Base-by-base conservation (phyloP, 1,284 basidiomycete species). In the Xerocomus minutiporus region DNA sequence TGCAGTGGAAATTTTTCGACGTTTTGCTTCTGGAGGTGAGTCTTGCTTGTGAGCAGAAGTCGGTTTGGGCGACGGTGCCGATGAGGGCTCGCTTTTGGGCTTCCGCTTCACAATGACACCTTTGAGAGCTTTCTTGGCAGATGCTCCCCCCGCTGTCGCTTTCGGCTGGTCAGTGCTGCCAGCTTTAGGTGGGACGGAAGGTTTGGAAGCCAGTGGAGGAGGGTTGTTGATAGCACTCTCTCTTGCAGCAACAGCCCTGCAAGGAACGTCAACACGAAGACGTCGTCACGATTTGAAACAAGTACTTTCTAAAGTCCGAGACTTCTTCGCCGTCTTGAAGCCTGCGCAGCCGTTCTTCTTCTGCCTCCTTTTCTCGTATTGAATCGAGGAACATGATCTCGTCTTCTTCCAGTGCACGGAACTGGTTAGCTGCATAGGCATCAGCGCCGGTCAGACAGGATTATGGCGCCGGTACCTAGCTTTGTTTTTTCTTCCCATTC, bases 401-500 rank as follows among this genome's bases (percentile, higher is more conserved):
- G 67, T 95, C 93, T 59, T 91, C 88, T 65, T 93, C 88, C 23
- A 96, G 75, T 1, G 92, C 91, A 54, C 93, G 85, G 66, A 94
- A 96, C 64, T 96, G 93, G 66, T 95, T 95, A 47, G 88, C 88
- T 88, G 50, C 54, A 50, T 26, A 38, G 39, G 28, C 17, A 35
- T 59, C 40, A 56, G 53, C 26, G 36, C 31, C 13, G 54, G 52
- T 52, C 50, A 43, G 55, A 44, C 54, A 36, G 48, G 51, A 40
- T 25, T 32, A 40, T 36, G 12, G 39, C 29, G 12, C 39, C 23
- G 39, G 39, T 57, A 86, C 87, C 87, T 72, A 96, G 79, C 69
- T 93, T 94, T 66, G 88, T 91, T 68, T 89, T 89, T 67, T 92
- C 88, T 66, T 95, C 93, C 89, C 91, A 95, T 81, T 93, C 89